phyloP scores from a whole-genome alignment of 495 filamentous ascomycete species.

The Penicillium crystallinum region DNA sequence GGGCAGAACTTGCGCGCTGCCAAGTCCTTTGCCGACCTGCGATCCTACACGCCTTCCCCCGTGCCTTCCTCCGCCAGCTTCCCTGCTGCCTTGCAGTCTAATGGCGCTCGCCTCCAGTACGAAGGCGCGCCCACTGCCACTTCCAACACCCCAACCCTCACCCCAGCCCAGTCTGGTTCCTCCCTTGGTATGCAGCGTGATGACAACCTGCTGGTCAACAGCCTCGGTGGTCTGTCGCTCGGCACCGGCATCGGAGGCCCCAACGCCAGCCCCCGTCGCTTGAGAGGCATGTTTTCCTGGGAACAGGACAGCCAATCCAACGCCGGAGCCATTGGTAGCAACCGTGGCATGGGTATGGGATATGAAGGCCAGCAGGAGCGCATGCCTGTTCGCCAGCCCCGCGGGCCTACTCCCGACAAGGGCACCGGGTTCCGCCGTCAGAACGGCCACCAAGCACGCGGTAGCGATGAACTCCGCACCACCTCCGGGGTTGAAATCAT shows the following conservation, averaged over 20 bases:
- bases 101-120: constrained; percentile 60
- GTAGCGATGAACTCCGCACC: constrained; percentile 70
- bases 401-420: constrained; percentile 73
- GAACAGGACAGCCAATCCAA: constrained; percentile 53
- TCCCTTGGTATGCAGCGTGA: constrained; percentile 55
- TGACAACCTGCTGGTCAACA: constrained; percentile 63
- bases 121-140: constrained; percentile 54
- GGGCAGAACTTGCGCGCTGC: constrained; percentile 82
- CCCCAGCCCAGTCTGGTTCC: constrained; percentile 65
- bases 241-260: constrained; percentile 56
- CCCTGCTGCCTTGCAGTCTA: constrained; percentile 62
- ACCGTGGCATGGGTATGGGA: constrained; percentile 64
- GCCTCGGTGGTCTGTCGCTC: constrained; percentile 58
- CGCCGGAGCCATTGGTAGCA: constrained; percentile 80
- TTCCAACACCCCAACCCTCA: constrained; percentile 70
- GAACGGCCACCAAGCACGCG: constrained; percentile 75
- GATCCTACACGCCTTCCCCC: constrained; percentile 91
- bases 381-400: constrained; percentile 75
- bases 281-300: constrained; percentile 63
- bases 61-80: constrained; percentile 85
- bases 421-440: constrained; percentile 69
- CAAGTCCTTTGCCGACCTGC: constrained; percentile 94
- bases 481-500: constrained; percentile 55
- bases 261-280: constrained; percentile 53
- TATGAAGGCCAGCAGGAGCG: constrained; percentile 62